phyloP scores from a whole-genome alignment of 345 rosid genomes.

The Hypericum androsaemum region DNA sequence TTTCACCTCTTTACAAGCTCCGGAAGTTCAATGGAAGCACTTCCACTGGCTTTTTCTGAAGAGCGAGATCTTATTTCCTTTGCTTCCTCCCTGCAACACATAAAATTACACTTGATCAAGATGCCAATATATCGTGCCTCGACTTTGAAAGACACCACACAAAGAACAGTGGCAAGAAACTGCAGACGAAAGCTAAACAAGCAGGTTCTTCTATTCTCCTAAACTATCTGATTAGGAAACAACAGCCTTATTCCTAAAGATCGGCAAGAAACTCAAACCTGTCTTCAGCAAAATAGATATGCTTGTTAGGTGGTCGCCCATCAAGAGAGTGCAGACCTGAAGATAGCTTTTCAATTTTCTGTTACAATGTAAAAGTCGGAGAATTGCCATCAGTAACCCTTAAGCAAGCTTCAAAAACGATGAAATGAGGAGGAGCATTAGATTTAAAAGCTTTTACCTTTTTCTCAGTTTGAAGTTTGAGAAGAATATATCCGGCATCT shows the following conservation, averaged over 20 bases:
- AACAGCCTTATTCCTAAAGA: no score
- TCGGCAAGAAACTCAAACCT: slow-evolving; percentile 33
- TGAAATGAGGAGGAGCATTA: no score
- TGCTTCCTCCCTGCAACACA: slow-evolving; percentile 63
- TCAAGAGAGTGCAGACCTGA: slow-evolving; percentile 60
- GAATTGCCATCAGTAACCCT: no score
- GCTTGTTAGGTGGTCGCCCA: slow-evolving; percentile 35
- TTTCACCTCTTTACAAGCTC: slow-evolving; percentile 50
- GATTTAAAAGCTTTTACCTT: slow-evolving; percentile 26
- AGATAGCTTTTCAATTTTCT: slow-evolving; percentile 80
- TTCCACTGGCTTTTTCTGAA: slow-evolving; percentile 16
- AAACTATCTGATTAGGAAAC: not conserved
- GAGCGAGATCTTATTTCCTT: slow-evolving; percentile 32
- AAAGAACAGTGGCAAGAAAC: no score
- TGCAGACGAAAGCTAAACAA: no score
- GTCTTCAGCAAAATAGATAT: slow-evolving; percentile 72
- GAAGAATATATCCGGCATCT: slow-evolving; percentile 76
- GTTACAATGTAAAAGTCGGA: slow-evolving; percentile 14
- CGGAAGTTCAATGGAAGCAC: slow-evolving; percentile 30
- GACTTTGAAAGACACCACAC: not conserved
- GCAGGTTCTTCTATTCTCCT: no score
- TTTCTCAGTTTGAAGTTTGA: slow-evolving; percentile 75
- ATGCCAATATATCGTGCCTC: no score
- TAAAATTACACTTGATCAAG: not conserved
- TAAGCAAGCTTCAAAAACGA: no score